Conservation (phyloP, 441 rosid species). For the Gossypium trilobum region DNA sequence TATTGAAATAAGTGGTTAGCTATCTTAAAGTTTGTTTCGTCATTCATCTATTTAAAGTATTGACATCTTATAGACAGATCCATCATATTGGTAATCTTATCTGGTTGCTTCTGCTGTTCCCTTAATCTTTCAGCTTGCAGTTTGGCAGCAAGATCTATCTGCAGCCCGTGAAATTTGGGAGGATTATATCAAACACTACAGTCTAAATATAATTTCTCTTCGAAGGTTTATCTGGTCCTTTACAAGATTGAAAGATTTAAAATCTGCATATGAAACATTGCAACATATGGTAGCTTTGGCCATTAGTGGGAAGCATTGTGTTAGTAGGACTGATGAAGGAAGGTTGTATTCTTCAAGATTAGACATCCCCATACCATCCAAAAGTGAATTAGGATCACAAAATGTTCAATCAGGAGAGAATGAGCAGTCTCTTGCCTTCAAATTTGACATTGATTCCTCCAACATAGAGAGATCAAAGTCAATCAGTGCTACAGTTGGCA, state of each 20-base stretch:
- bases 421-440: constrained; percentile 22
- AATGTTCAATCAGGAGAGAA: constrained; percentile 25
- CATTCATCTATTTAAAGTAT: background rate
- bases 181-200: constrained; percentile 52
- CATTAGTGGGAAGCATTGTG: constrained; percentile 26
- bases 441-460: constrained; percentile 20
- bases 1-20: constrained; percentile 8
- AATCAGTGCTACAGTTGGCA: constrained; percentile 17
- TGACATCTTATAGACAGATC: constrained; percentile 4
- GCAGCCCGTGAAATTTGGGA: constrained; percentile 54
- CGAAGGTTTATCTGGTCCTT: constrained; percentile 57
- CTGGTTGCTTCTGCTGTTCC: constrained; percentile 7
- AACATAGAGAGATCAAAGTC: constrained; percentile 17
- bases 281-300: constrained; percentile 66
- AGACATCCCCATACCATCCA: constrained; percentile 63
- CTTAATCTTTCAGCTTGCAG: constrained; percentile 58
- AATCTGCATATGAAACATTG: constrained; percentile 56
- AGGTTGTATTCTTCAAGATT: constrained; percentile 33
- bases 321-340: constrained; percentile 22
- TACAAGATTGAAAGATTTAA: constrained; percentile 55
- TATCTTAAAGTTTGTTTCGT: constrained; percentile 3
- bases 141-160: constrained; percentile 42
- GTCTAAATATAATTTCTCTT: constrained; percentile 35
- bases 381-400: constrained; percentile 30
- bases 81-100: constrained; percentile 3